A percentile compares a stretch with the other conserved stretches of the same genome.
Evolutionary conservation across 192 early-diverging fungal genomes (phyloP).

Genomic region (Glomus cerebriforme): DNA sequence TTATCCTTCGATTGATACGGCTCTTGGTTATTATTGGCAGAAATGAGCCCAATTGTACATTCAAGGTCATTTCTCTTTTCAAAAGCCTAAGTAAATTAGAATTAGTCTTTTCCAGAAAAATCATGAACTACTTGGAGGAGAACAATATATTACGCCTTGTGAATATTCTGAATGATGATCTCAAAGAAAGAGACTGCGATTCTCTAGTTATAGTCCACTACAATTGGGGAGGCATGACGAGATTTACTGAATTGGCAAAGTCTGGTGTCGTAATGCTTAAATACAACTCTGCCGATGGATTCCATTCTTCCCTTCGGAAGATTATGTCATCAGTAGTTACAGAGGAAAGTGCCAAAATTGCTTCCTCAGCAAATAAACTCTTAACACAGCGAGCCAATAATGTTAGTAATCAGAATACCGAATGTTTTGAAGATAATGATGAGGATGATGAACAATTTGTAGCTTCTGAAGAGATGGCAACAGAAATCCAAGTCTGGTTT

Average conservation of each 20-base stretch:
- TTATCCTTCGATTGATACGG: constrained; percentile 2
- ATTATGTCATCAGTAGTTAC: neutral
- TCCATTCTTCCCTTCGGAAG: neutral
- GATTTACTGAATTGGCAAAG: neutral
- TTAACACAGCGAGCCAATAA: neutral
- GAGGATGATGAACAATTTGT: neutral
- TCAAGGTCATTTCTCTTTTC: neutral
- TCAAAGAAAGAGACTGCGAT: neutral
- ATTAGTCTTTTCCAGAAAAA: neutral
- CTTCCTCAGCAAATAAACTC: neutral
- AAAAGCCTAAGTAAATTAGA: neutral
- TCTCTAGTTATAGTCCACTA: constrained; percentile 20
- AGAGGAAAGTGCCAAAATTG: too few relatives aligned
- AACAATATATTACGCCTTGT: neutral
- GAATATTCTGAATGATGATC: neutral
- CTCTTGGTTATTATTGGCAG: constrained; percentile 12
- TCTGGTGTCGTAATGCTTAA: constrained; percentile 3
- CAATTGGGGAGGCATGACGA: neutral
- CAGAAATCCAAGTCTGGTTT: constrained; percentile 18
- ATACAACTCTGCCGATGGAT: neutral
- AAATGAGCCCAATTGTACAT: neutral
- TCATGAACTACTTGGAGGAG: neutral
- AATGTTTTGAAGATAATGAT: neutral
- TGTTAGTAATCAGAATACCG: neutral
- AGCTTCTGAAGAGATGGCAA: neutral